phyloP scores from a whole-genome alignment of 2,329 filamentous ascomycete genomes.

The Colletotrichum sp. region DNA sequence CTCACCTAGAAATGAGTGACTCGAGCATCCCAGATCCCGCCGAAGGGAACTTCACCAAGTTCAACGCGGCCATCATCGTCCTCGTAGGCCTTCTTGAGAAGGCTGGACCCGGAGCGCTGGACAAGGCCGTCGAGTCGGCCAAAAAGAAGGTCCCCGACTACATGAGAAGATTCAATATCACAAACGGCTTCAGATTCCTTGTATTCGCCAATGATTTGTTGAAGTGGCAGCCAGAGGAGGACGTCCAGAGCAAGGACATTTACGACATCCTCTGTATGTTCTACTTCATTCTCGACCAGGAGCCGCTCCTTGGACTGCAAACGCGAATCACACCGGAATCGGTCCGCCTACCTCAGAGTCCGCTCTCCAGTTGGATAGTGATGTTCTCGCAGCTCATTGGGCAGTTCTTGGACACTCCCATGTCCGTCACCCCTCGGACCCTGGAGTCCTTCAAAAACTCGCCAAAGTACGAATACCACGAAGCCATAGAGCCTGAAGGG shows the following conservation, averaged over 20 bases:
- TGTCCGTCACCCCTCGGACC: constrained; percentile 34
- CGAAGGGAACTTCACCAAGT: background rate
- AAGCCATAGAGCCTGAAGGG: constrained; percentile 33
- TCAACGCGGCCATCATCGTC: background rate
- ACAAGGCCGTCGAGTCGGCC: background rate
- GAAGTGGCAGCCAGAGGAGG: constrained; percentile 41
- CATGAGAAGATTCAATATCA: background rate
- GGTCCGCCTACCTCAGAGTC: constrained; percentile 31
- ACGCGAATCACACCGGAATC: constrained; percentile 31
- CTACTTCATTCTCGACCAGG: constrained; percentile 44
- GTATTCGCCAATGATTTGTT: constrained; percentile 33
- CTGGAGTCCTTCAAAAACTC: constrained; percentile 36
- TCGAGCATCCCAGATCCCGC: background rate
- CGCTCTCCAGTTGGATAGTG: constrained; percentile 42
- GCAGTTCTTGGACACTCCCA: constrained; percentile 34
- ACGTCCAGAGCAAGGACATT: constrained; percentile 36
- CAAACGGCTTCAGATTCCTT: constrained; percentile 23
- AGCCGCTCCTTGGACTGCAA: constrained; percentile 25
- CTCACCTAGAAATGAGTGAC: too few relatives aligned
- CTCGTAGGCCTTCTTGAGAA: background rate
- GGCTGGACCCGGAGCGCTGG: background rate
- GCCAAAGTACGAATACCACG: constrained; percentile 32
- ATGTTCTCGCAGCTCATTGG: constrained; percentile 40
- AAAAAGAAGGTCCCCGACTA: background rate
- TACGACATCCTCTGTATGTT: constrained; percentile 42